phyloP scores from a whole-genome alignment of 1,139 yeast genomes.

The Kodamaea sp. region DNA sequence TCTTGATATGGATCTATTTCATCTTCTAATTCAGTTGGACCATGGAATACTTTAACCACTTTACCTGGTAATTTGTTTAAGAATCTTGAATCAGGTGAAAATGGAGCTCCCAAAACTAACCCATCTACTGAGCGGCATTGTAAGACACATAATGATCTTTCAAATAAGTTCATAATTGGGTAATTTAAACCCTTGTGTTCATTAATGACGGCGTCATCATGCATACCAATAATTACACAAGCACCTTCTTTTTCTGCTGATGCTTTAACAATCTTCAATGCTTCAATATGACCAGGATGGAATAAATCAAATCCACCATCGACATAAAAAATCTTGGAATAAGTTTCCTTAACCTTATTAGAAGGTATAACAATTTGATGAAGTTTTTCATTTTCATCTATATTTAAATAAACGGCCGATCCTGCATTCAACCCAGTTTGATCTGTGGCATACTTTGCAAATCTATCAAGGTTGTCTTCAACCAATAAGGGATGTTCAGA shows the following conservation, averaged over 20 bases:
- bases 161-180: conserved; percentile 85
- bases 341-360: conserved; percentile 14
- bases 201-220: conserved; percentile 60
- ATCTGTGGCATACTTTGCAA: conserved; percentile 61
- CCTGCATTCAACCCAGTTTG: conserved; percentile 58
- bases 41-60: conserved; percentile 55
- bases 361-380: conserved; percentile 38
- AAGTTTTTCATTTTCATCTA: conserved; percentile 20
- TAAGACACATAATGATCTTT: conserved; percentile 80
- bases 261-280: conserved; percentile 45
- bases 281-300: conserved; percentile 89
- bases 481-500: conserved; percentile 29
- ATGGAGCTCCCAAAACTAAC: conserved; percentile 67
- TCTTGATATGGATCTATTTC: conserved; percentile 40
- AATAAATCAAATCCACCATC: conserved; percentile 91
- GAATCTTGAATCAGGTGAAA: conserved; percentile 40
- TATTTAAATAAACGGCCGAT: conserved; percentile 55
- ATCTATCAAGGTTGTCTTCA: conserved; percentile 32
- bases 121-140: conserved; percentile 87
- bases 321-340: conserved; percentile 49
- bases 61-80: conserved; percentile 35
- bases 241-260: conserved; percentile 36
- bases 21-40: conserved; percentile 48
- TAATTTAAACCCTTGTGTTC: conserved; percentile 59
- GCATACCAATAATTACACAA: conserved; percentile 65